Evolutionary conservation across 2,329 filamentous ascomycete species (phyloP).

Genomic region (Paraphaeosphaeria sporulosa): DNA sequence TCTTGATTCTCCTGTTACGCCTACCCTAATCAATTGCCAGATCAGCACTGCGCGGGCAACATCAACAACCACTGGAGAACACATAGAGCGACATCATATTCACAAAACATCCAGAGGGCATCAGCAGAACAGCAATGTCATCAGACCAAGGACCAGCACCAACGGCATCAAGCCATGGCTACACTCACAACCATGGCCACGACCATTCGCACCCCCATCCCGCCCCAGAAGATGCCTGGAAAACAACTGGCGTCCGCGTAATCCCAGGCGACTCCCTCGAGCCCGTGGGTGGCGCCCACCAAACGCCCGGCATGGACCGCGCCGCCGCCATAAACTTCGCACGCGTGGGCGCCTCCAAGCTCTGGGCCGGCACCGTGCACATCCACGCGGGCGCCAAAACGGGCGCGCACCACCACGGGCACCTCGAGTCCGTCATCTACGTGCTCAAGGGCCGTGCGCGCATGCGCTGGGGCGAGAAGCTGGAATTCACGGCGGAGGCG

Average conservation of each 20-base stretch:
- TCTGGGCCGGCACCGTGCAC: conserved; percentile 6
- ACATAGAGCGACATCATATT: background rate
- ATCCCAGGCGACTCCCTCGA: conserved; percentile 2
- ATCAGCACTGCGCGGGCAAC: background rate
- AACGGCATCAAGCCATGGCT: background rate
- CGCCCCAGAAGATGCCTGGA: conserved; percentile 2
- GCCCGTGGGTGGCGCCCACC: background rate
- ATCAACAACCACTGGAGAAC: background rate
- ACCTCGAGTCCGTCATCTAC: conserved; percentile 3
- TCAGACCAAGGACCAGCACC: background rate
- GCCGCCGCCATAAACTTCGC: conserved; percentile 6
- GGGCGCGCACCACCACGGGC: conserved; percentile 1
- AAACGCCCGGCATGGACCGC: background rate
- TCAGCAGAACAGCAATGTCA: background rate
- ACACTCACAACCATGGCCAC: background rate
- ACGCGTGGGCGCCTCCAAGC: background rate
- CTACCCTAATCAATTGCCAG: background rate
- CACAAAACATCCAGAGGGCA: background rate
- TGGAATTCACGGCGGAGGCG: conserved; percentile 3
- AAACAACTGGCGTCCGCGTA: background rate
- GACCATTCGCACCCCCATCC: background rate
- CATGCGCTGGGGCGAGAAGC: conserved; percentile 6
- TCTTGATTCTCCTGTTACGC: background rate
- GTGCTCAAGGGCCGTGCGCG: background rate
- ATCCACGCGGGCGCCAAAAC: conserved; percentile 4